Percentiles rank a stretch among this genome's conserved stretches.
These are phyloP conservation scores for Tetrahymena thermophila DNA, from an alignment of 73 alveolate species.

Conservation along the genomic window DNA sequence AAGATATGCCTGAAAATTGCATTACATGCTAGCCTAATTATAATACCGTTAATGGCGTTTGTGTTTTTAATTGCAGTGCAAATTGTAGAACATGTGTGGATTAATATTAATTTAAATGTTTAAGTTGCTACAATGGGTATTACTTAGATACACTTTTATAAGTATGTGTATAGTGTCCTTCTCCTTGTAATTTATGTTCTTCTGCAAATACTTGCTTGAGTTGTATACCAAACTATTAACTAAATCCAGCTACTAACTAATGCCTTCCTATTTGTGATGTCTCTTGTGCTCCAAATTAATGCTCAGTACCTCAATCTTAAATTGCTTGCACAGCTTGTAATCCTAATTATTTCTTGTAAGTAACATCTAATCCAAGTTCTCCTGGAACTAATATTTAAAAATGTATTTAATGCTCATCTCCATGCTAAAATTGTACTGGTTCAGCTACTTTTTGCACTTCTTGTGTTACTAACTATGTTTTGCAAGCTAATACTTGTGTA, in stretches of 20 bases:
- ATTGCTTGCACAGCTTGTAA: neutral
- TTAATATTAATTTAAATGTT: neutral
- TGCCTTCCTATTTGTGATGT: neutral
- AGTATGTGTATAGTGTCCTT: neutral
- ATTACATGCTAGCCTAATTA: neutral
- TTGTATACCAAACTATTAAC: neutral
- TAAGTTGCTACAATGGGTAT: neutral
- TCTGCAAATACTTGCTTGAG: neutral
- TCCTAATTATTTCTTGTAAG: neutral
- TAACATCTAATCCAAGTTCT: neutral
- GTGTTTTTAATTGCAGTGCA: neutral
- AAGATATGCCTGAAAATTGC: neutral
- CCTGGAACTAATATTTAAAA: neutral
- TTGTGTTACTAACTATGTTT: neutral
- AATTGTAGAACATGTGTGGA: neutral
- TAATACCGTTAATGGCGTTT: neutral
- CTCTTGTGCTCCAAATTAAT: neutral
- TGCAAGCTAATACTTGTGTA: neutral
- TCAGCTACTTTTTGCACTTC: neutral
- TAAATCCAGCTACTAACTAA: neutral
- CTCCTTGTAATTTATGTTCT: neutral
- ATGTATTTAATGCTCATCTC: neutral
- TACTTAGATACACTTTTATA: neutral
- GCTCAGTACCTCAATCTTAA: neutral
- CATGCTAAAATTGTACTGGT: neutral